phyloP scores from a whole-genome alignment of 345 rosid species.

The Bruguiera gymnorhiza region DNA sequence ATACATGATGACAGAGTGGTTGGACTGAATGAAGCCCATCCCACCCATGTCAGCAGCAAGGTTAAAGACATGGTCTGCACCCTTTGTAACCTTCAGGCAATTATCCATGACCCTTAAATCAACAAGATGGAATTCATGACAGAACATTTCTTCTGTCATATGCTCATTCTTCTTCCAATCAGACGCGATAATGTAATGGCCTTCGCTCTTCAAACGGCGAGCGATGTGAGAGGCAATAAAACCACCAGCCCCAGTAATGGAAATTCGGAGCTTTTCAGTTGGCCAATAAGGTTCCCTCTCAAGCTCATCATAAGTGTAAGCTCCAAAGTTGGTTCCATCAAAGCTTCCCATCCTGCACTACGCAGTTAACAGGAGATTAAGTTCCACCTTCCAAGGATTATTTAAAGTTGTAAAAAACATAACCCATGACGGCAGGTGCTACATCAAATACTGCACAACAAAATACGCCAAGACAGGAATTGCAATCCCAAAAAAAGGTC shows the following conservation, averaged over 20 bases:
- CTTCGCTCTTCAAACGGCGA: conserved; percentile 91
- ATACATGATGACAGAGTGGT: conserved; percentile 97
- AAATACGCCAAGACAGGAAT: background rate
- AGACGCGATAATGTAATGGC: conserved; percentile 92
- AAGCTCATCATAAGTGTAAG: conserved; percentile 73
- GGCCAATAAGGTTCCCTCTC: conserved; percentile 97
- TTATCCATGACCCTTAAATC: conserved; percentile 98
- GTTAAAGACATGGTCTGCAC: conserved; percentile 87
- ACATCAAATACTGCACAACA: background rate
- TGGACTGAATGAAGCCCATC: conserved; percentile 98
- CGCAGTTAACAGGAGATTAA: background rate
- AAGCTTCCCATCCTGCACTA: conserved; percentile 63
- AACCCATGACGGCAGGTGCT: background rate
- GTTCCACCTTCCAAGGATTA: background rate
- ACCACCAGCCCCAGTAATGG: conserved; percentile 93
- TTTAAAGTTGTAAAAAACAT: background rate
- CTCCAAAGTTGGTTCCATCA: conserved; percentile 61
- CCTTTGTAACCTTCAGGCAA: conserved; percentile 77
- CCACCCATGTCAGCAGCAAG: conserved; percentile 99
- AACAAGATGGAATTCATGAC: conserved; percentile 89
- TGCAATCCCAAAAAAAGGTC: background rate
- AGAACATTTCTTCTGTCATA: conserved; percentile 98
- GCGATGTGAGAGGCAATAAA: conserved; percentile 98
- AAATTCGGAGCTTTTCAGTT: conserved; percentile 70
- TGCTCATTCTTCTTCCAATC: conserved; percentile 99